phyloP scores from a whole-genome alignment of 129 eudicot species.

The Ambrosia trifida region DNA sequence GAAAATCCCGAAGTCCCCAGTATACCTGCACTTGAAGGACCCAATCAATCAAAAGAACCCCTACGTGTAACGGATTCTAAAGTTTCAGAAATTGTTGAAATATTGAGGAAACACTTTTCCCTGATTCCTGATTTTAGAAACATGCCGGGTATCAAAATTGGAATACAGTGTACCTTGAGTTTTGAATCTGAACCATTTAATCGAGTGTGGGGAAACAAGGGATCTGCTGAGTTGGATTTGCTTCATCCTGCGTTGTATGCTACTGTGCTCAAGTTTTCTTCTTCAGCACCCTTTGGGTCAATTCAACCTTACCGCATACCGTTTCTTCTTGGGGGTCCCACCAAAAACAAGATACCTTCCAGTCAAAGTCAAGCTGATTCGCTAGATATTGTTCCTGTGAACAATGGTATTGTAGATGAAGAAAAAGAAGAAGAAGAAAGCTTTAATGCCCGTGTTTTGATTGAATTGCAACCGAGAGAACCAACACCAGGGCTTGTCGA shows the following conservation, averaged over 20 bases:
- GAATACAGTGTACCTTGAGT: constrained; percentile 65
- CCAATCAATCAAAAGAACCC: constrained; percentile 67
- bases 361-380: constrained; percentile 53
- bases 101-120: constrained; percentile 70
- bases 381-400: constrained; percentile 60
- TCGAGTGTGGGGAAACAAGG: constrained; percentile 43
- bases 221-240: constrained; percentile 38
- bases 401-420: constrained; percentile 41
- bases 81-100: constrained; percentile 66
- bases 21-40: constrained; percentile 43
- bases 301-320: constrained; percentile 71
- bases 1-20: constrained; percentile 22
- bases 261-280: constrained; percentile 69
- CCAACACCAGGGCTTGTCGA: constrained; percentile 89
- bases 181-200: constrained; percentile 65
- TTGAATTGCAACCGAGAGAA: constrained; percentile 86
- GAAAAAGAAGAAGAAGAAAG: constrained; percentile 39
- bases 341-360: constrained; percentile 30
- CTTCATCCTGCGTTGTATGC: constrained; percentile 79
- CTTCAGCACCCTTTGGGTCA: constrained; percentile 84
- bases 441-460: constrained; percentile 52
- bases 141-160: constrained; percentile 74
- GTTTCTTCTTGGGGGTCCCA: constrained; percentile 73
- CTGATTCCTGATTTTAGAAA: constrained; percentile 85
- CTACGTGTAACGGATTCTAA: constrained; percentile 93